Evolutionary conservation across 495 filamentous ascomycete genomes (phyloP).

Genomic region (Aspergillus leporis): DNA sequence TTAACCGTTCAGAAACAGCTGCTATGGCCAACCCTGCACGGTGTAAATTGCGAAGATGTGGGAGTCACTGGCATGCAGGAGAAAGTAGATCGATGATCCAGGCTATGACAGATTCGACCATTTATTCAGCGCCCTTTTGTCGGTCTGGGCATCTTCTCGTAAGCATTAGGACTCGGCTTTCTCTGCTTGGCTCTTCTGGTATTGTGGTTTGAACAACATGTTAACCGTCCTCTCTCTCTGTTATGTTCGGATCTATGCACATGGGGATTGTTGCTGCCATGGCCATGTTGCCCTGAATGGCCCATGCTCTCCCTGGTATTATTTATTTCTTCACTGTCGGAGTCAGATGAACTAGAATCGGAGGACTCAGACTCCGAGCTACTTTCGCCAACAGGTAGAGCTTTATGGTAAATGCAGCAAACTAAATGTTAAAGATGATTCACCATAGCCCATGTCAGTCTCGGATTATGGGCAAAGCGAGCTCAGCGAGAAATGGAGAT

Average conservation of each 20-base stretch:
- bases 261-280: constrained; percentile 10
- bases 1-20: not conserved
- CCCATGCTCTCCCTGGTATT: constrained; percentile 23
- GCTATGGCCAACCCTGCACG: not conserved
- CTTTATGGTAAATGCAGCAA: constrained; percentile 96
- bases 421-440: constrained; percentile 51
- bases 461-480: not conserved
- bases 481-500: not conserved
- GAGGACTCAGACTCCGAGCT: constrained; percentile 71
- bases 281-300: constrained; percentile 5
- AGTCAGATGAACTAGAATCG: constrained; percentile 61
- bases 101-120: not conserved
- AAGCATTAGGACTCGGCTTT: constrained; percentile 85
- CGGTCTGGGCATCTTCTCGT: constrained; percentile 83
- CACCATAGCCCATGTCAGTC: constrained; percentile 1
- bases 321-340: constrained; percentile 55
- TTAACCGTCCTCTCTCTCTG: constrained; percentile 27
- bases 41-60: not conserved
- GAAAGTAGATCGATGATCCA: not conserved
- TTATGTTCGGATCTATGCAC: constrained; percentile 28
- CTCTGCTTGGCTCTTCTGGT: constrained; percentile 49
- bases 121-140: constrained; percentile 20
- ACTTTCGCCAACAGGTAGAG: constrained; percentile 80
- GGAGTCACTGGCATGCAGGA: not conserved
- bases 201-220: constrained; percentile 26